A percentile compares a stretch with the other conserved stretches of the same genome.
Conservation (phyloP, 1,284 basidiomycete genomes). For the Moesziomyces sp. region DNA sequence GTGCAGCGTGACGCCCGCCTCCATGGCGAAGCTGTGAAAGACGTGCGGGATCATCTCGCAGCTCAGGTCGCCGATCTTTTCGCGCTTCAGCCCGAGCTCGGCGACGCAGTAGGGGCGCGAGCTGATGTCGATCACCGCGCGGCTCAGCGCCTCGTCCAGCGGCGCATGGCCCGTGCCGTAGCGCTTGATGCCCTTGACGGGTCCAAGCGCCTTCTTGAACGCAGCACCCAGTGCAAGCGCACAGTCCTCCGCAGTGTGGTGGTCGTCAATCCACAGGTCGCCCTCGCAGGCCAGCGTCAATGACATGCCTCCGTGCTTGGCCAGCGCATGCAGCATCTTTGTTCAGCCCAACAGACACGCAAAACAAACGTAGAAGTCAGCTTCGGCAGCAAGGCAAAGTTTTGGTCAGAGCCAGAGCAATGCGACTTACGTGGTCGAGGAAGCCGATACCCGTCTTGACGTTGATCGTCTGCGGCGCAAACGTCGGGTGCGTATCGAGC, state of each 20-base stretch:
- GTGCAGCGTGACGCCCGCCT: constrained; percentile 89
- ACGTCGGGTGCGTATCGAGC: constrained; percentile 81
- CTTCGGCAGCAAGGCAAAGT: neutral
- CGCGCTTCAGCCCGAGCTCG: constrained; percentile 80
- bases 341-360: neutral
- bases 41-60: constrained; percentile 95
- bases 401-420: neutral
- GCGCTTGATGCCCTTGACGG: constrained; percentile 90
- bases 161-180: constrained; percentile 98
- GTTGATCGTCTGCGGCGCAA: constrained; percentile 79
- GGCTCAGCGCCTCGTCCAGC: constrained; percentile 86
- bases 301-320: constrained; percentile 71
- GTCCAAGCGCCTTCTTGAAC: constrained; percentile 94
- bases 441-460: constrained; percentile 97
- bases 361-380: neutral
- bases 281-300: constrained; percentile 90
- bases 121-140: constrained; percentile 98
- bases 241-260: constrained; percentile 95
- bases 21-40: constrained; percentile 91
- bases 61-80: constrained; percentile 91
- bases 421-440: constrained; percentile 86
- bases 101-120: constrained; percentile 94
- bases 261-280: constrained; percentile 97
- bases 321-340: constrained; percentile 67
- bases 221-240: constrained; percentile 91